Evolutionary conservation across 1,139 yeast species (phyloP).

Genomic region (Blastobotrys elegans): DNA sequence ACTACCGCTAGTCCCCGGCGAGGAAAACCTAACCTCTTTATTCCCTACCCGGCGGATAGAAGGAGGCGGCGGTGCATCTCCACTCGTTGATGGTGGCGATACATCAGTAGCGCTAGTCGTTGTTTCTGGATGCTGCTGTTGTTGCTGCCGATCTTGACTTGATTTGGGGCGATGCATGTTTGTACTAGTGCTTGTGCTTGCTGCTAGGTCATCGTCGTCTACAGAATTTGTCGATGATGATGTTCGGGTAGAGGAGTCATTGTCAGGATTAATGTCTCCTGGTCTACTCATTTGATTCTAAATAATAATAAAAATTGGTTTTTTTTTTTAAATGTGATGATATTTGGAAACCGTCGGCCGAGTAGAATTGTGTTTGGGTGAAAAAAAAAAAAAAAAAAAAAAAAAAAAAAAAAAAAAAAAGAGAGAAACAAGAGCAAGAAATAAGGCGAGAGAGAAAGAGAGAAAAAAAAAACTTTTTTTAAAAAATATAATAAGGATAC

Average conservation of each 20-base stretch:
- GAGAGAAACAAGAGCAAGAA: neutral
- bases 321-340: neutral
- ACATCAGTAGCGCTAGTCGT: neutral
- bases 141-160: neutral
- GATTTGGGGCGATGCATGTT: neutral
- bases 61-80: neutral
- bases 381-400: neutral
- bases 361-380: neutral
- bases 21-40: slow-evolving; percentile 1
- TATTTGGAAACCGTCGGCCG: too few relatives aligned
- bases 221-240: neutral
- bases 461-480: neutral
- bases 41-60: neutral
- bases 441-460: neutral
- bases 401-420: neutral
- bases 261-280: neutral
- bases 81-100: neutral
- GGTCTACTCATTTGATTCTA: neutral
- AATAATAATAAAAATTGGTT: neutral
- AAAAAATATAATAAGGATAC: too few relatives aligned
- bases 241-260: neutral
- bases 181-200: neutral
- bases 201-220: too few relatives aligned
- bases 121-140: neutral
- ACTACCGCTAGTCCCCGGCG: too few relatives aligned